Conservation (phyloP, 768 basidiomycete genomes). For the Suillus hirtellus region DNA sequence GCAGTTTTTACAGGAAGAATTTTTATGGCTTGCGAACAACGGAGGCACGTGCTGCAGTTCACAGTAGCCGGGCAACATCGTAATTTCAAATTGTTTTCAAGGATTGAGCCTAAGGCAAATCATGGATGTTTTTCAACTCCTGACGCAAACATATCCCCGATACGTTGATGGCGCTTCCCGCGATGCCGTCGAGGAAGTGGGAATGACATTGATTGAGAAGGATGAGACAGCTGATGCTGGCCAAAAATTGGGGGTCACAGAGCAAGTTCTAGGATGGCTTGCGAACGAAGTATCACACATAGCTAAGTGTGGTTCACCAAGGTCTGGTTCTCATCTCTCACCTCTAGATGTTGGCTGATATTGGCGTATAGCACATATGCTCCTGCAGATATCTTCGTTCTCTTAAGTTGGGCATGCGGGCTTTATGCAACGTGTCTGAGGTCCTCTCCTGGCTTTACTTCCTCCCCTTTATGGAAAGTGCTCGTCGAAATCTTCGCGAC, state of each 20-base stretch:
- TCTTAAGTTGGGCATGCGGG: constrained; percentile 70
- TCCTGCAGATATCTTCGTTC: constrained; percentile 61
- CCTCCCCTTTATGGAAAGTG: constrained; percentile 49
- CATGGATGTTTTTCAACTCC: constrained; percentile 69
- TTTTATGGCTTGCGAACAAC: constrained; percentile 56
- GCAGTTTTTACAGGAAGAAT: constrained; percentile 63
- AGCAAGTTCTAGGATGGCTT: constrained; percentile 78
- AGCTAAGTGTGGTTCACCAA: constrained; percentile 50
- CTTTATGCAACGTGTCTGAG: constrained; percentile 56
- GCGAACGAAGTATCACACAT: constrained; percentile 63
- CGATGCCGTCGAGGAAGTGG: constrained; percentile 68
- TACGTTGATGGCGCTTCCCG: constrained; percentile 74
- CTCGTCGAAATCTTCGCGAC: constrained; percentile 59
- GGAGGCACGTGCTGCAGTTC: constrained; percentile 46
- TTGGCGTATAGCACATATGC: constrained; percentile 47
- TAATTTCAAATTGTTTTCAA: constrained; percentile 29
- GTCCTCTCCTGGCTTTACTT: constrained; percentile 44
- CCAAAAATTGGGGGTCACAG: constrained; percentile 57
- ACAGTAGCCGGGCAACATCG: not conserved
- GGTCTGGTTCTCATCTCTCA: constrained; percentile 42
- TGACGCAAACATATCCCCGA: constrained; percentile 76
- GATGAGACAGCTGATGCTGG: constrained; percentile 54
- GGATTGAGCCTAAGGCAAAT: constrained; percentile 61
- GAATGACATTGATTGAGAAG: constrained; percentile 59
- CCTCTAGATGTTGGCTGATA: not conserved